These are phyloP conservation scores for Saraca asoca DNA, from an alignment of 331 rosid genomes.

Conservation along the genomic window DNA sequence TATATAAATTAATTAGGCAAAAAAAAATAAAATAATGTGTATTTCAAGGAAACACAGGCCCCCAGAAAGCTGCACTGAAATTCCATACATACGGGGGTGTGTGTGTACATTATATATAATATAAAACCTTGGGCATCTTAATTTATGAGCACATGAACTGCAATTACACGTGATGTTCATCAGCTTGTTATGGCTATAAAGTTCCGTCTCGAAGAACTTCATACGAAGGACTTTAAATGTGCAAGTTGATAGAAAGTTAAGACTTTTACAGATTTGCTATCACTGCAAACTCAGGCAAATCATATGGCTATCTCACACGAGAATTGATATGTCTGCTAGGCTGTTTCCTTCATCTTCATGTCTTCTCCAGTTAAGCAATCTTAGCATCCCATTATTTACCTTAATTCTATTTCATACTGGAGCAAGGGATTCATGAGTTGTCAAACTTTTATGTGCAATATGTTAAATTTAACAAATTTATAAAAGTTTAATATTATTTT, in stretches of 20 bases:
- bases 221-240: neutral
- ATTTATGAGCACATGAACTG: neutral
- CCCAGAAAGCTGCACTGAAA: neutral
- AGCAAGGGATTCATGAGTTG: too few species aligned
- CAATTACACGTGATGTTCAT: constrained; percentile 24
- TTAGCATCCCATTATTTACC: neutral
- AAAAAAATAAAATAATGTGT: too few species aligned
- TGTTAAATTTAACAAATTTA: too few species aligned
- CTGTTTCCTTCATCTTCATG: constrained; percentile 15
- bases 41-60: neutral
- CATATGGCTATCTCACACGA: constrained; percentile 31
- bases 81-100: too few species aligned
- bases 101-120: too few species aligned
- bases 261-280: constrained; percentile 9
- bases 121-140: too few species aligned
- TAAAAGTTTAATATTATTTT: too few species aligned
- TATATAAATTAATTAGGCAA: too few species aligned
- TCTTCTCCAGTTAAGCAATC: neutral
- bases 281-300: neutral
- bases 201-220: neutral
- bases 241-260: constrained; percentile 22
- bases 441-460: too few species aligned
- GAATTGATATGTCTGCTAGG: constrained; percentile 20
- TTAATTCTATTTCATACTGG: too few species aligned
- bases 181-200: too few species aligned